phyloP scores from a whole-genome alignment of 345 rosid genomes.

The Gossypium turneri region DNA sequence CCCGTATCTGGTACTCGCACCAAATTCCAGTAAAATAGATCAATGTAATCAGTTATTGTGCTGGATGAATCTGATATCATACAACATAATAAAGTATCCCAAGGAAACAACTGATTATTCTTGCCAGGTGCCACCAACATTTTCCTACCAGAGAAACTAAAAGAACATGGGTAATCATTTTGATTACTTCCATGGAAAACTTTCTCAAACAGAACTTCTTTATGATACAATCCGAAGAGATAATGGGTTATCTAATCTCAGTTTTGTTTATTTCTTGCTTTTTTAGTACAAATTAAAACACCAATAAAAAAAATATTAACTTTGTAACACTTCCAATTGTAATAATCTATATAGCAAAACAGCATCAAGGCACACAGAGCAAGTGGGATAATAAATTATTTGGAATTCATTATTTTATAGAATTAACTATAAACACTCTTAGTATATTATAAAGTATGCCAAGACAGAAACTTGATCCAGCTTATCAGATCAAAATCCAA shows the following conservation, averaged over 20 bases:
- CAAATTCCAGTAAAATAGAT: too few relatives aligned
- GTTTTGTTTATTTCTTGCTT: neutral
- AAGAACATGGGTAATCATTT: neutral
- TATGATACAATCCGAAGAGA: neutral
- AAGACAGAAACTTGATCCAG: neutral
- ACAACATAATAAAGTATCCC: neutral
- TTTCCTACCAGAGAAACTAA: neutral
- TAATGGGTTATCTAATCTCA: neutral
- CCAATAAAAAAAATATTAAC: neutral
- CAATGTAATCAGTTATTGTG: neutral
- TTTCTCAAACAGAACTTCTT: neutral
- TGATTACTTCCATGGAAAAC: neutral
- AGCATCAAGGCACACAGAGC: neutral
- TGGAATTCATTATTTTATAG: neutral
- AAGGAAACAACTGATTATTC: neutral
- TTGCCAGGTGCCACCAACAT: neutral
- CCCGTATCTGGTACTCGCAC: too few relatives aligned
- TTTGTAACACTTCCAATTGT: neutral
- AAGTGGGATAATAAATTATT: slow-evolving; percentile 6
- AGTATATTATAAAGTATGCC: neutral
- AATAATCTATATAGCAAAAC: neutral
- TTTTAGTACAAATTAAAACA: neutral
- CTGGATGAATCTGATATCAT: neutral
- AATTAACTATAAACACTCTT: neutral
- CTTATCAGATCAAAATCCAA: neutral